A percentile compares a stretch with the other conserved stretches of the same genome.
Evolutionary conservation across 2,329 filamentous ascomycete genomes (phyloP).

Genomic region (Arachnomyces sp.): DNA sequence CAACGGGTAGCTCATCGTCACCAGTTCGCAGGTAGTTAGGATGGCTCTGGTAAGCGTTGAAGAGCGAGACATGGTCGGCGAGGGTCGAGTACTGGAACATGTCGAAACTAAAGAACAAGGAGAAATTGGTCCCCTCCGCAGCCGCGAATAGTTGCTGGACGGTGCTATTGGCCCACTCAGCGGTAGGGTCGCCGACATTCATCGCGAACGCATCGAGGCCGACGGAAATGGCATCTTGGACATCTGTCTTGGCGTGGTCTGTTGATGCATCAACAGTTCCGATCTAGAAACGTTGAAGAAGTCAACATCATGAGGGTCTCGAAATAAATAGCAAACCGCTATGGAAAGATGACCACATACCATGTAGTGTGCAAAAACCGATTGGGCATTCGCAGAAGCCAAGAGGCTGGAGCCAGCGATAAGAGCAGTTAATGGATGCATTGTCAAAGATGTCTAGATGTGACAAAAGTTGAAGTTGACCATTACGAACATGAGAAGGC

Average conservation of each 20-base stretch:
- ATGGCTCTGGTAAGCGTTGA: slow-evolving; percentile 17
- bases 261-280: background rate
- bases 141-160: slow-evolving; percentile 25
- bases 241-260: slow-evolving; percentile 16
- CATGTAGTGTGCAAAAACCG: slow-evolving; percentile 12
- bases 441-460: too few relatives aligned
- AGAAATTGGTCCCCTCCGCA: slow-evolving; percentile 23
- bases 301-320: background rate
- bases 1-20: too few relatives aligned
- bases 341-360: background rate
- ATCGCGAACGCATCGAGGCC: slow-evolving; percentile 29
- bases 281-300: background rate
- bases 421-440: too few relatives aligned
- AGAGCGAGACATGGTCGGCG: slow-evolving; percentile 19
- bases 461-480: too few relatives aligned
- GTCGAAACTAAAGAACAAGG: slow-evolving; percentile 33
- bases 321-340: too few relatives aligned
- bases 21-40: slow-evolving; percentile 21
- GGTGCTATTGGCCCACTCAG: slow-evolving; percentile 18
- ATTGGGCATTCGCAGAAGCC: background rate
- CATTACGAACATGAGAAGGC: too few relatives aligned
- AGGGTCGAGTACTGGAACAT: slow-evolving; percentile 16
- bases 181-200: slow-evolving; percentile 24
- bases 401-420: too few relatives aligned
- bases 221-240: slow-evolving; percentile 23